Evolutionary conservation across 768 basidiomycete genomes (phyloP).

Genomic region (Boletellus emodensis): DNA sequence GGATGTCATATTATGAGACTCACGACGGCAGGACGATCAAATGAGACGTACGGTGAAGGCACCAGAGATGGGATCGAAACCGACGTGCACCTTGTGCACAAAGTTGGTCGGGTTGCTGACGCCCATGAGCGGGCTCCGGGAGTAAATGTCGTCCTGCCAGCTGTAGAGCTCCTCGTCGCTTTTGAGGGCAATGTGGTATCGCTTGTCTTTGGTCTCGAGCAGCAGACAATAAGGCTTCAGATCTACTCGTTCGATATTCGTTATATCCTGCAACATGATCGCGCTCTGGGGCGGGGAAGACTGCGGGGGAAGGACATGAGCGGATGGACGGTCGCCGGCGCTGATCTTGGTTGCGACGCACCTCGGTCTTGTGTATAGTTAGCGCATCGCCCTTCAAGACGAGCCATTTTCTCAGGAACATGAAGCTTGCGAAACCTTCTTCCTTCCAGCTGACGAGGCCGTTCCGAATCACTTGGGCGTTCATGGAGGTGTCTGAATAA

Average conservation of each 20-base stretch:
- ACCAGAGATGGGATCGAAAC: constrained; percentile 90
- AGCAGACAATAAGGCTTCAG: constrained; percentile 92
- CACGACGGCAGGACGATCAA: neutral
- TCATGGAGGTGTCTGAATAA: constrained; percentile 32
- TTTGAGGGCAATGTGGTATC: constrained; percentile 78
- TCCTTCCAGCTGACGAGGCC: constrained; percentile 90
- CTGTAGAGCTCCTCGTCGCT: constrained; percentile 96
- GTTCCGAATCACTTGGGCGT: constrained; percentile 52
- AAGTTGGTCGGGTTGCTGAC: constrained; percentile 96
- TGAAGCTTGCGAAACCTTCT: constrained; percentile 86
- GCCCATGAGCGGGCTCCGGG: constrained; percentile 87
- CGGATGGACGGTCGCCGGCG: neutral
- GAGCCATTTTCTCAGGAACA: constrained; percentile 90
- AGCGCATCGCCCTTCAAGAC: constrained; percentile 77
- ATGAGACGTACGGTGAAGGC: constrained; percentile 80
- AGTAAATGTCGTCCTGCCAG: constrained; percentile 97
- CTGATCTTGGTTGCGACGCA: constrained; percentile 35
- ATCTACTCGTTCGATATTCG: constrained; percentile 88
- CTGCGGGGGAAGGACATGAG: constrained; percentile 28
- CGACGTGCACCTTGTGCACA: constrained; percentile 97
- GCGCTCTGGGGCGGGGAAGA: constrained; percentile 53
- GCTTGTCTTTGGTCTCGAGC: constrained; percentile 80
- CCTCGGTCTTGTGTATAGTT: constrained; percentile 89
- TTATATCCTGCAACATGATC: constrained; percentile 71
- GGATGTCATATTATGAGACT: neutral